Percentiles rank a stretch among this genome's conserved stretches.
Conservation (phyloP, 2,329 filamentous ascomycete species). For the Pseudogymnoascus sp. region DNA sequence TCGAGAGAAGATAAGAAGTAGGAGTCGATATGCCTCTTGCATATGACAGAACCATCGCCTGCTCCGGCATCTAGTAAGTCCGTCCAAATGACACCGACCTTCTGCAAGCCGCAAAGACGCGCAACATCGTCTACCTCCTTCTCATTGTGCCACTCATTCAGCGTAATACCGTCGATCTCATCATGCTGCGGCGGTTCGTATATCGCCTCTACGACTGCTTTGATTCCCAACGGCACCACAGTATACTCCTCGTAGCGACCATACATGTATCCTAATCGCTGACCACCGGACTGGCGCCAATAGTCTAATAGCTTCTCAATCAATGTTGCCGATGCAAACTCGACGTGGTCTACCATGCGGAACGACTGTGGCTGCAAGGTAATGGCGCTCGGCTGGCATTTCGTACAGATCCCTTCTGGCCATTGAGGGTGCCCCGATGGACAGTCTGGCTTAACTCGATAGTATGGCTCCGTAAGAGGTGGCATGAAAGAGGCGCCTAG, state of each 20-base stretch:
- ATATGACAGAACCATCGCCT: slow-evolving; percentile 78
- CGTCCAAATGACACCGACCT: slow-evolving; percentile 89
- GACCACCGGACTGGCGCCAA: slow-evolving; percentile 74
- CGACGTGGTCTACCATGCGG: slow-evolving; percentile 96
- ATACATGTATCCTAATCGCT: slow-evolving; percentile 85
- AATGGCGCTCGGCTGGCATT: slow-evolving; percentile 95
- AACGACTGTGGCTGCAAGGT: slow-evolving; percentile 88
- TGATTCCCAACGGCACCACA: slow-evolving; percentile 86
- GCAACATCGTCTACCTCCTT: slow-evolving; percentile 74
- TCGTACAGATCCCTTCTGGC: slow-evolving; percentile 95
- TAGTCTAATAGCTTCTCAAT: slow-evolving; percentile 87
- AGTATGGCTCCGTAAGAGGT: slow-evolving; percentile 86
- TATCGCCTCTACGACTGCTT: slow-evolving; percentile 92
- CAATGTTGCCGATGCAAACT: slow-evolving; percentile 77
- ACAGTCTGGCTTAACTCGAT: slow-evolving; percentile 78
- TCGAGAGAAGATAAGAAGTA: slow-evolving; percentile 87
- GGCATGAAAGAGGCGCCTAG: slow-evolving; percentile 92
- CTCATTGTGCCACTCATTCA: slow-evolving; percentile 80
- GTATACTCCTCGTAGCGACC: slow-evolving; percentile 85
- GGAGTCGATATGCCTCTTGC: slow-evolving; percentile 91
- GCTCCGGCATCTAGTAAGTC: slow-evolving; percentile 76
- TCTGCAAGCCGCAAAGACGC: slow-evolving; percentile 72
- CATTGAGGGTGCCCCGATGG: slow-evolving; percentile 88
- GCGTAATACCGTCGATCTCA: slow-evolving; percentile 79
- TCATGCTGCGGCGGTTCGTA: slow-evolving; percentile 91